Base-by-base conservation (phyloP, 768 basidiomycete species). In the Xanthoconium purpureum region DNA sequence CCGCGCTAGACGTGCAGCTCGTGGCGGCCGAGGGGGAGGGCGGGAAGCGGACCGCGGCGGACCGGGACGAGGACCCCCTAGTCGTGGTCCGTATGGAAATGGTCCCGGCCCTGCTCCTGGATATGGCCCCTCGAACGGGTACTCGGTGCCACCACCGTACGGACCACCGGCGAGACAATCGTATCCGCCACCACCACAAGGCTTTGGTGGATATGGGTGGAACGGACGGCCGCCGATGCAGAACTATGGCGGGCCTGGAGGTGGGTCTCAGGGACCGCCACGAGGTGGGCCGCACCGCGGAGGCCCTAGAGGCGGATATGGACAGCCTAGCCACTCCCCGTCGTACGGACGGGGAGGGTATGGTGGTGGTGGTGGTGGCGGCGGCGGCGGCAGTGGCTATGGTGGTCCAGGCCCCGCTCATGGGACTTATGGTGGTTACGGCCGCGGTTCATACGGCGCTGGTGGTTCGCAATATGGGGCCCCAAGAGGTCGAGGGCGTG, bases 1-100 rank as follows among this genome's bases (percentile, higher is more conserved):
- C 1, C 80, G 89, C 43, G 73, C 77, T 42, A 82, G 87, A 20
- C 82, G 78, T 42, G 70, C 75, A 0, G 73, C 76, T 33, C 78
- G 84, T 37, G 81, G 82, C 18, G 77, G 80, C 11, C 74, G 77
- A 47, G 70, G 76, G 18, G 69, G 64, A 65, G 70, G 76, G 20
- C 24, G 24, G 24, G 65, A 60, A 63, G 70, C 55, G 36, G 77
- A 77, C 50, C 73, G 77, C 47, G 71, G 71, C 32, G 71, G 61
- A 24, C 24, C 24, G 39, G 66, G 73, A 29, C 69, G 74, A 36
- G 72, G 68, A 17, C 61, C 64, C 48, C 3, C 50, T 28, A 24
- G 33, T n/a, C 69, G 69, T 38, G 58, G 57, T 40, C 30, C 60
- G n/a, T 56, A 71, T 33, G 69, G 67, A 39, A 55, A 55, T 17